Evolutionary conservation across 129 eudicot genomes (phyloP), one percentile per base, ranked within the genome.

Genomic region (Calendula officinalis): DNA sequence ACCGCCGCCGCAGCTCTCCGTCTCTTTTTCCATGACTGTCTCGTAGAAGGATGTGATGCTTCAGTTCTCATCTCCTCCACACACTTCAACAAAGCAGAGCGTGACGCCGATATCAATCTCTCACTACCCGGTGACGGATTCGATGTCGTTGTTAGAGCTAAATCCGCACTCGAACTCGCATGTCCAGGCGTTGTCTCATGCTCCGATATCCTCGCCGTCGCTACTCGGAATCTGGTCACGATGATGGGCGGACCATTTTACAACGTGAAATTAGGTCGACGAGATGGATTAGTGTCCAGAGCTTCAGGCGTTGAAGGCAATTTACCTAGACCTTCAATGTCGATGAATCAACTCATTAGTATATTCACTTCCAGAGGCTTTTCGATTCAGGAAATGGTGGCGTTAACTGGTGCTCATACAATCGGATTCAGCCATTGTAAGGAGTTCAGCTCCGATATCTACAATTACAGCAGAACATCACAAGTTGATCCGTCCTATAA

Each of bases 21-120:
- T 43, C 90, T 89, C 75, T 85, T 89, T 73, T 85, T 89, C 88
- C 97, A 89, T 71, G 97, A 89, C 77, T 87, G 94, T 66, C 63
- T 91, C 66, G 80, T 82, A 73, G 69, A 67, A 5, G 95, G 97
- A 62, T 84, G 95, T 74, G 95, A 91, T 67, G 94, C 81, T 22
- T 91, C 97, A 70, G 70, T 81, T 34, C 87, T 91, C 8, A 66
- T 91, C 68, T 60, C 97, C 71, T 84, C 95, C 69, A 87, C 88
- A 35, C 81, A 82, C 45, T 84, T 82, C 94, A 70, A 50, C 82
- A 64, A 64, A 40, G 81, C 97, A 70, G 95, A 90, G 58, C 95
- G 97, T 22, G 97, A 90, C 63, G 97, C 97, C 70, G 95, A 90
- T 66, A 86, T 90, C 83, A 90, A 90, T 72, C 89, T 79, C 64